These are phyloP conservation scores for Fusarium beomiforme DNA, from an alignment of 2,329 filamentous ascomycete species.

Conservation along the genomic window DNA sequence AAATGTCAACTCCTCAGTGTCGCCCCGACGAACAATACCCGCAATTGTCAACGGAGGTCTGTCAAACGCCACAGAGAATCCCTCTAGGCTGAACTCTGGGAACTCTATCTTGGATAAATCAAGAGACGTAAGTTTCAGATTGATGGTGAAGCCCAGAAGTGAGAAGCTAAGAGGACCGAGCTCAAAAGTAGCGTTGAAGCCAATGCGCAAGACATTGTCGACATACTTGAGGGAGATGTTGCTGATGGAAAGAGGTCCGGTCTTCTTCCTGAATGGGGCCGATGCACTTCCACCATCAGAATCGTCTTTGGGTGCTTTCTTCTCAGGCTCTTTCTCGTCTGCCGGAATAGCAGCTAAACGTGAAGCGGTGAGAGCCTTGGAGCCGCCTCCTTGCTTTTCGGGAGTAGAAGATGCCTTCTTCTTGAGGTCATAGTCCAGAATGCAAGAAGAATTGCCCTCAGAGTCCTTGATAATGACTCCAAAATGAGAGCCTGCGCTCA, in stretches of 20 bases:
- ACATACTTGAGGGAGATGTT: constrained; percentile 51
- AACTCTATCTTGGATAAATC: too few species aligned
- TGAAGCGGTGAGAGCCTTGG: too few species aligned
- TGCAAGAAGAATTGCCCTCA: background rate
- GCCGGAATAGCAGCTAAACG: too few species aligned
- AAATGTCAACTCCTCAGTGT: background rate
- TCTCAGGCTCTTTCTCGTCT: background rate
- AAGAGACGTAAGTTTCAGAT: background rate
- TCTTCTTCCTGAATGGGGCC: constrained; percentile 45
- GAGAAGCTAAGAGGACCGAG: constrained; percentile 51
- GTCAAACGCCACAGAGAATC: background rate
- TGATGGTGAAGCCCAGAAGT: constrained; percentile 50
- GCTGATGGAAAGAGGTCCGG: constrained; percentile 47
- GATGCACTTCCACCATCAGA: background rate
- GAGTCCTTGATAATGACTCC: constrained; percentile 31
- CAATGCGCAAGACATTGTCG: constrained; percentile 43
- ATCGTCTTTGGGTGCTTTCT: background rate
- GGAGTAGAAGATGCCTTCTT: constrained; percentile 5
- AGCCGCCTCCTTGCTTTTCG: background rate
- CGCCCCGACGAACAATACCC: background rate
- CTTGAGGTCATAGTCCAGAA: constrained; percentile 44
- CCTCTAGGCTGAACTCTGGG: too few species aligned
- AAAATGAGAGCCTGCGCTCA: constrained; percentile 44
- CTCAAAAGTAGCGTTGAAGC: constrained; percentile 48
- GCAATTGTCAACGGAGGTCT: background rate